Evolutionary conservation across 257 asterid genomes (phyloP), one percentile per base, ranked within the genome.

Genomic region (Jaltomata sinuosa): DNA sequence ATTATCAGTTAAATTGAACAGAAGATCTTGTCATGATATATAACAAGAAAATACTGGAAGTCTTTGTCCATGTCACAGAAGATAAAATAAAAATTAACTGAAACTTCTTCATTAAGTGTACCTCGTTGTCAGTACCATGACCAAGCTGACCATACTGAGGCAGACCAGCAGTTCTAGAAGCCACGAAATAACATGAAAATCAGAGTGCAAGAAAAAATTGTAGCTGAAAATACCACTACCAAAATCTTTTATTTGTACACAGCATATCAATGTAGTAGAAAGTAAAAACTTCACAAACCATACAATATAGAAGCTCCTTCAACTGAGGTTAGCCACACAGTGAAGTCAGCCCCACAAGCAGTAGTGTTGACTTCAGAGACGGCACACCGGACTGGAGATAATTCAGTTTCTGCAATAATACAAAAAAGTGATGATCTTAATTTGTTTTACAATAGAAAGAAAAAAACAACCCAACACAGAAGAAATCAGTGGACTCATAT

Each of bases 141-240:
- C 99, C 99, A 85, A 97, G 97, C 90, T 97, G 99, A 84, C 99
- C 98, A 86, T 92, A 97, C 84, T 95, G 98, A 61, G 99, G 99
- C 85, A 93, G 96, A 88, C 99, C 99, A 89, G 96, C 98, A 88
- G 98, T 95, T 85, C 99, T 94, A 57, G 80, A 78, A 88, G 84
- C 82, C 54, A 65, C 52, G 80, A 78, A 89, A 88, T 61, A 79
- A 9, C 76, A 40, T 19, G 67, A 38, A 85, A 87, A 85, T 90
- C 84, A 90, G 84, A 84, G 80, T 82, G 82, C 52, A 27, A 49
- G 42, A 18, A 42, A 47, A 27, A 25, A 27, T 8, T 3, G 81
- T n/a, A 76, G 81, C 6, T 47, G 62, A 76, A 27, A 25, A 76
- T 8, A 8, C 42, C 42, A 27, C 6, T 8, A 15, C 42, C 38